Evolutionary conservation across 495 filamentous ascomycete genomes (phyloP), one percentile per base, ranked within the genome.

Genomic region (Trichoderma gamsii): DNA sequence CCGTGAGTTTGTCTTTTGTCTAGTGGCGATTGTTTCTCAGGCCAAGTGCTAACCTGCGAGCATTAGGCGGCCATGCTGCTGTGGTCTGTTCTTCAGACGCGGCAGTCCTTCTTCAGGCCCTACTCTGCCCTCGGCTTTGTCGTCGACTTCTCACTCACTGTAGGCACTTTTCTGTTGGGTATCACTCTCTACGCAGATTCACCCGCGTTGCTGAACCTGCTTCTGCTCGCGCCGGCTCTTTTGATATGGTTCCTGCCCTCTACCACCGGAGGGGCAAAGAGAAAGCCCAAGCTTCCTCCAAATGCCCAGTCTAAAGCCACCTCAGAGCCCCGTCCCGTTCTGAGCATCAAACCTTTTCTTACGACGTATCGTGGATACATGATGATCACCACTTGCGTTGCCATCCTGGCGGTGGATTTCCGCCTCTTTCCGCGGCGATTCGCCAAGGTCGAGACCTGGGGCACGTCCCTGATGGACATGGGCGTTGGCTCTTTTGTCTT

Each of bases 401-500:
- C 92, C 64, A 98, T 99, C 70, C 85, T 99, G n/a, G 95, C 96
- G 12, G 95, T 99, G 25, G 95, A 99, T 78, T 99, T 99, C 73
- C 86, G 82, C 23, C 79, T 96, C 65, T 99, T 99, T 70, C 95
- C 95, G 2, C 87, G 95, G 2, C 89, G 95, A 6, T 97, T 97
- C 73, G 95, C 92, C 23, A 99, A 99, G 80, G 95, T 93, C 0
- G 95, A 99, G 79, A 97, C 89, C 46, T 99, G 95, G 93, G 95
- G 95, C 25, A 97, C 95, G 25, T 97, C 93, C 3, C 76, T 99
- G 70, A 99, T 99, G 95, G 95, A 99, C 77, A 83, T 98, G 72
- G 95, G 95, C 12, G 95, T 99, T 61, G 95, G 95, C 6, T 97
- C 93, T 1, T 99, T 99, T 73, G 95, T 99, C 69, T 99, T 96